Evolutionary conservation across 805 yeast genomes (phyloP), one percentile per base, ranked within the genome.

Genomic region (Candida maesae): DNA sequence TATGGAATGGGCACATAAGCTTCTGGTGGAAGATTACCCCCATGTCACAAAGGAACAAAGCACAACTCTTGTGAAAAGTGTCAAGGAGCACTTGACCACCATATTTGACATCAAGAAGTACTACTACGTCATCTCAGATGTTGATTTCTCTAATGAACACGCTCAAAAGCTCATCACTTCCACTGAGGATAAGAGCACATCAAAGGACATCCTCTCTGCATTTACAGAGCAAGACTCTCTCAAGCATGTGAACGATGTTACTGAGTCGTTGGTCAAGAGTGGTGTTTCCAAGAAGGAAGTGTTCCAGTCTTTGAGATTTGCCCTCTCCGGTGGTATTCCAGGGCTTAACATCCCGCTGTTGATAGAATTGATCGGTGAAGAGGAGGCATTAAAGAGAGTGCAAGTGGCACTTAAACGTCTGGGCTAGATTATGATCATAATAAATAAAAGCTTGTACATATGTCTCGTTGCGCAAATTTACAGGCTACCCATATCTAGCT

Each of bases 271-370:
- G 1, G 41, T 40, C 0, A 15, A 12, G 43, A 52, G 7, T 64
- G 70, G 52, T 2, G 10, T 10, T 6, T 6, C 54, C 50, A 24
- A 74, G 66, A 53, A 45, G n/a, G 58, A 66, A 1, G 60, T 84
- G 1, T 84, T 76, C 55, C 78, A 76, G 50, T 52, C 78, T 0
- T 53, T 85, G 12, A 67, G 96, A 42, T 80, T 69, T 49, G 90
- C 90, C 0, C 57, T 88, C 18, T 71, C 86, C 12, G 95, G 86
- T 0, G 76, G 80, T 7, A 67, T 68, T 5, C 71, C 95, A 0
- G 96, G 96, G 1, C 65, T 82, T 21, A 77, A 79, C 14, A 65
- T 89, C 5, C 84, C 83, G 0, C 64, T 68, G 5, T 63, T 86
- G 24, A 56, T 82, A 15, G 69, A 70, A 0, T 55, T 84, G 8